Evolutionary conservation across 768 basidiomycete genomes (phyloP), one percentile per base, ranked within the genome.

Genomic region (Phanerochaete sordida): DNA sequence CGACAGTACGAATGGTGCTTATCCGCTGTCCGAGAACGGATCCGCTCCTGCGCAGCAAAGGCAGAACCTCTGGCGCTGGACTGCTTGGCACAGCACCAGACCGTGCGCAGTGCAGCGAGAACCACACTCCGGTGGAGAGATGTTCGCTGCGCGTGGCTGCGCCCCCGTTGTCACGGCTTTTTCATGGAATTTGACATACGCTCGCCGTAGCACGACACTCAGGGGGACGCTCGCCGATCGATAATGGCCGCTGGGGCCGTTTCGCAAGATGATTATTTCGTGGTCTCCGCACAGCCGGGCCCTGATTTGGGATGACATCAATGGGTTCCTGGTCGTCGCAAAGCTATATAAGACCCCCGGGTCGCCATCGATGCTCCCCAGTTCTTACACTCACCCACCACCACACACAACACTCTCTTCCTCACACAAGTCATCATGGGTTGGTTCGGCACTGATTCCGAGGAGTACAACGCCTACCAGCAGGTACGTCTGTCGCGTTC

Each of bases 391-490:
- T 63, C 64, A 51, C 60, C 54, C 50, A 56, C 56, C 47, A 54
- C 53, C 35, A 53, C 65, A 55, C 57, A 56, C 69, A 58, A 57
- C 66, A 53, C 62, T 59, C 46, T 53, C 65, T 58, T 49, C 44
- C 55, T 60, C 55, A 64, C 49, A 59, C 56, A 43, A 57, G 27
- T 64, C 60, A 69, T 64, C 31, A 79, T 81, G 80, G 78, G 78
- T 62, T 79, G 71, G 70, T 81, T 80, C 71, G 47, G 48, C 65
- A 50, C 72, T 62, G 72, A 77, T 48, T 77, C 80, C 48, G 72
- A 79, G 26, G 70, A 80, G 65, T 74, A 74, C 61, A 58, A 73
- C 13, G 75, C 79, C 58, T 79, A 80, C 67, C 64, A 77, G 57
- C 59, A 76, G 71, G 80, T 80, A 44, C 26, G 70, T 61, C 23